Evolutionary conservation across 345 rosid genomes (phyloP), one percentile per base, ranked within the genome.

Genomic region (Carallia brachiata): DNA sequence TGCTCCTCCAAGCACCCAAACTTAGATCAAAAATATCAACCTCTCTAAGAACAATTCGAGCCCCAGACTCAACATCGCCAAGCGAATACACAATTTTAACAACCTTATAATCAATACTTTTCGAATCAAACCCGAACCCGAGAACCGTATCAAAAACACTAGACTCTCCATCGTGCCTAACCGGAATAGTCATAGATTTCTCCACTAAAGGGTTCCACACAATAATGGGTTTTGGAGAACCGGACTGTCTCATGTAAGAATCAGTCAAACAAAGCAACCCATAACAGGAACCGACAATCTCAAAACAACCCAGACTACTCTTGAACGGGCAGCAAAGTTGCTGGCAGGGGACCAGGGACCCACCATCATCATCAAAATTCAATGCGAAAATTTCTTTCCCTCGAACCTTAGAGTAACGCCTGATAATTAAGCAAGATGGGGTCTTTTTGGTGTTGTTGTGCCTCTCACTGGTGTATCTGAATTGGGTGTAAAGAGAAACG

Each of bases 221-320:
- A 61, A 70, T 56, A 12, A 61, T 58, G 16, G 63, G 34, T 36
- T 61, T 52, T 19, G 60, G 30, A 1, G 9, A 31, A 6, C 48
- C 34, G 13, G 40, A 6, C 12, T 19, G 31, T 52, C 40, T n/a
- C 60, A 31, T 47, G 54, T 70, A 40, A 61, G 52, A 31, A 50
- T 61, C 66, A 50, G 66, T 60, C 59, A 70, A 52, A 52, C 73
- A 70, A 23, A 70, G 9, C 28, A 70, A 61, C 37, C 73, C 73
- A 53, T 70, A 32, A 50, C 73, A 70, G 28, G 66, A 70, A 28
- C 73, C 73, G 54, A 60, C 60, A 61, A 70, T 48, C 60, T 61
- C 66, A 52, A 52, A 61, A 61, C 52, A 60, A 62, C 52, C 71
- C 63, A 61, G 34, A 32, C 73, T 44, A 36, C 66, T 61, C 30